Conservation (phyloP, 2,329 filamentous ascomycete species). For the Akanthomyces uredinophilus region DNA sequence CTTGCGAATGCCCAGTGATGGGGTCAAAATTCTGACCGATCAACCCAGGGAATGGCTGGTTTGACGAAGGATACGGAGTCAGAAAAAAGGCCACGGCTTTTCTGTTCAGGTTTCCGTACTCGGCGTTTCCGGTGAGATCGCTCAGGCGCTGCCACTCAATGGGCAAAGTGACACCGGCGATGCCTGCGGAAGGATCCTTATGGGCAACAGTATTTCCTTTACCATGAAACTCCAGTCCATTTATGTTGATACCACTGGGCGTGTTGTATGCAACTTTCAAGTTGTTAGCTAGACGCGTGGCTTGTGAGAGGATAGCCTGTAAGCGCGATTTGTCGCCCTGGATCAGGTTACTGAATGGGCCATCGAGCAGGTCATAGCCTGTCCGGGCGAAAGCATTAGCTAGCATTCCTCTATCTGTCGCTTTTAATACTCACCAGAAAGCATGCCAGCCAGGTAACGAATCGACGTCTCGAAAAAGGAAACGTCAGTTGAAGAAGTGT, state of each 20-base stretch:
- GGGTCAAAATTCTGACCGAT: conserved; percentile 62
- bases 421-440: conserved; percentile 49
- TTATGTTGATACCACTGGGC: conserved; percentile 64
- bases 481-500: conserved; percentile 39
- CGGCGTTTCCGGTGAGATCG: conserved; percentile 61
- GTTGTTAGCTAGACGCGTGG: conserved; percentile 60
- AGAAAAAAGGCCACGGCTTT: conserved; percentile 65
- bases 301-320: conserved; percentile 46
- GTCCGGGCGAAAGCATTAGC: not conserved
- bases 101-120: conserved; percentile 60
- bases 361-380: conserved; percentile 63
- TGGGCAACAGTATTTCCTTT: conserved; percentile 1
- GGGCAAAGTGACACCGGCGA: conserved; percentile 62
- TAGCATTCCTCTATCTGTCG: not conserved
- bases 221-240: conserved; percentile 41
- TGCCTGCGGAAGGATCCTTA: not conserved
- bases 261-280: conserved; percentile 72
- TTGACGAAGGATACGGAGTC: conserved; percentile 50
- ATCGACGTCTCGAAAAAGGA: conserved; percentile 84
- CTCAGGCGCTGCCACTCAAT: conserved; percentile 75
- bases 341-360: conserved; percentile 50
- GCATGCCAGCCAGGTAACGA: conserved; percentile 69
- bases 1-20: conserved; percentile 56
- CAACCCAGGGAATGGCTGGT: conserved; percentile 69
- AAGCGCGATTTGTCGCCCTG: conserved; percentile 25